Evolutionary conservation across 345 rosid species (phyloP).

Genomic region (Cochlearia excelsa): DNA sequence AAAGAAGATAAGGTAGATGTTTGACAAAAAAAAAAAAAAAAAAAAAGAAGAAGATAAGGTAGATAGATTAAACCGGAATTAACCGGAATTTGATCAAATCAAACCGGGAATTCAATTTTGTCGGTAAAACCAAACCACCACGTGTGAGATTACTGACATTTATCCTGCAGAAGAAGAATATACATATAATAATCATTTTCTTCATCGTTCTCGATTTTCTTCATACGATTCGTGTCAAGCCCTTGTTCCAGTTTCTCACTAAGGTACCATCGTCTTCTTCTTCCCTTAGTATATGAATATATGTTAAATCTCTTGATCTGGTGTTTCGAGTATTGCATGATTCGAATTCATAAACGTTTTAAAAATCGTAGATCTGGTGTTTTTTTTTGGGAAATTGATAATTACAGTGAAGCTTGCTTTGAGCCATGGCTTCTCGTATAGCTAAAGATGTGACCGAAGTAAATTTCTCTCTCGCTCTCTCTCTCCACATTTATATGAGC

Average conservation of each 20-base stretch:
- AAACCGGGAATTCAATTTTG: conserved; percentile 2
- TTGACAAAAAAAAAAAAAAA: no score
- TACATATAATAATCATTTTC: conserved; percentile 6
- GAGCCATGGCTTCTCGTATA: conserved; percentile 54
- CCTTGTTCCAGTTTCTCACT: conserved; percentile 5
- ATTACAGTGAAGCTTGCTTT: conserved; percentile 34
- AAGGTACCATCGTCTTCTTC: conserved; percentile 27
- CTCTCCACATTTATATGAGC: no score
- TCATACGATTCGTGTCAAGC: neutral
- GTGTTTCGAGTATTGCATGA: neutral
- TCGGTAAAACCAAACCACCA: conserved; percentile 21
- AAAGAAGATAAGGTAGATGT: conserved; percentile 12
- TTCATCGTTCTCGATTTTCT: conserved; percentile 3
- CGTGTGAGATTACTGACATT: conserved; percentile 1
- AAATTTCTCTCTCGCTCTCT: conserved; percentile 13
- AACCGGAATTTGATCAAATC: neutral
- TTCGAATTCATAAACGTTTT: neutral
- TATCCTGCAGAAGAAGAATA: neutral
- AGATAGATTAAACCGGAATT: neutral
- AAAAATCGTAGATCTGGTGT: neutral
- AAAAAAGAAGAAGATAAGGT: conserved; percentile 8
- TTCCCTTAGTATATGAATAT: conserved; percentile 1
- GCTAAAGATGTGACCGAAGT: conserved; percentile 89
- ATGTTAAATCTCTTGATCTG: neutral
- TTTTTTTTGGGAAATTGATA: neutral